Conservation (phyloP, 2,329 filamentous ascomycete genomes). For the Aurifilum marmelostoma region DNA sequence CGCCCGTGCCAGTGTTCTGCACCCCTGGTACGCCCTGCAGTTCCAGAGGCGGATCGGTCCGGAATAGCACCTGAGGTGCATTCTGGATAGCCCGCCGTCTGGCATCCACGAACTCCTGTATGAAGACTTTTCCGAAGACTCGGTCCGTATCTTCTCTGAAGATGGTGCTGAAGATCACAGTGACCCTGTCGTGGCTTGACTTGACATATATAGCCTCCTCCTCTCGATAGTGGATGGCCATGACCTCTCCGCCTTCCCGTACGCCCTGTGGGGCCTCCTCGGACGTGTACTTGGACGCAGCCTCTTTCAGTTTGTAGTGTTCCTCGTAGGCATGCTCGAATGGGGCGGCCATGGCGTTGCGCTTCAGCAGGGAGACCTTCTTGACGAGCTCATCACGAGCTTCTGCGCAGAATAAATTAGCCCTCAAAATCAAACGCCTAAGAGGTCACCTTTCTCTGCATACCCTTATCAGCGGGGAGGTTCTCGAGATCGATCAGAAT, state of each 20-base stretch:
- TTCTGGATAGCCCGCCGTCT: conserved; percentile 95
- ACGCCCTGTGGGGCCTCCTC: conserved; percentile 93
- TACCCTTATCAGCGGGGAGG: conserved; percentile 78
- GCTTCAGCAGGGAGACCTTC: conserved; percentile 89
- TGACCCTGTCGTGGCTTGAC: conserved; percentile 94
- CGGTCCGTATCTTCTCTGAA: conserved; percentile 98
- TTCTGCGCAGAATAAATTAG: conserved; percentile 53
- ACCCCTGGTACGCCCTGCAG: conserved; percentile 86
- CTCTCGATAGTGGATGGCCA: conserved; percentile 97
- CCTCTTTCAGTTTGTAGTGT: conserved; percentile 82
- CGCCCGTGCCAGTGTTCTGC: conserved; percentile 72
- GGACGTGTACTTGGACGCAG: conserved; percentile 88
- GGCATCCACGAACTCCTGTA: conserved; percentile 98
- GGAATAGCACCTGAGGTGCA: conserved; percentile 94
- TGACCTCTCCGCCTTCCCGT: conserved; percentile 85
- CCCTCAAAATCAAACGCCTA: neutral
- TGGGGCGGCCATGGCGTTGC: conserved; percentile 97
- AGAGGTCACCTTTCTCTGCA: conserved; percentile 23
- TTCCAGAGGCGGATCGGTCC: conserved; percentile 91
- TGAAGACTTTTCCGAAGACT: conserved; percentile 96
- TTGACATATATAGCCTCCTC: conserved; percentile 99
- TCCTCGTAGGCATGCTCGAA: conserved; percentile 97
- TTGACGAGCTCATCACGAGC: conserved; percentile 83
- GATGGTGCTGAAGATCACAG: conserved; percentile 97
- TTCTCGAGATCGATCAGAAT: conserved; percentile 86